Percentiles rank a stretch among this genome's conserved stretches.
phyloP scores from a whole-genome alignment of 2,329 filamentous ascomycete species.

The Colletotrichum sp. region DNA sequence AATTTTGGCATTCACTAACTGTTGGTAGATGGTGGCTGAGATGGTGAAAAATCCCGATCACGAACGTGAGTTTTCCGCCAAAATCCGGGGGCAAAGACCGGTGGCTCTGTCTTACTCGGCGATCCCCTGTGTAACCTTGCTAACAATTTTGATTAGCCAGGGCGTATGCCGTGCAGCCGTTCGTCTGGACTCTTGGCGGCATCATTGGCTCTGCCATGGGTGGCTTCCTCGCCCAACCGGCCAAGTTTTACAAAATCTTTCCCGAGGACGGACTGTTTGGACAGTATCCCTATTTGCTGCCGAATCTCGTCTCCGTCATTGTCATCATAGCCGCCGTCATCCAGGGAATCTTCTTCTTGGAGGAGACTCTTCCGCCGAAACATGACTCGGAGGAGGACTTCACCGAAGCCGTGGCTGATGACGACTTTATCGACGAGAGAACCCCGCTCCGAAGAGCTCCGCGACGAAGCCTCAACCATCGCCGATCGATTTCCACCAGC shows the following conservation, averaged over 20 bases:
- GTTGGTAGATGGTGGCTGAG: conserved; percentile 41
- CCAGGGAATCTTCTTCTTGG: conserved; percentile 67
- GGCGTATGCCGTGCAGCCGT: conserved; percentile 40
- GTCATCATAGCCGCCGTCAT: conserved; percentile 70
- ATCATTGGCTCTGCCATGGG: conserved; percentile 42
- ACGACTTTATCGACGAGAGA: conserved; percentile 30
- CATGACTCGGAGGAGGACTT: conserved; percentile 17
- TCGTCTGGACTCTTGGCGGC: conserved; percentile 41
- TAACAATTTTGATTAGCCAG: conserved; percentile 25
- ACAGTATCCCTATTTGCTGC: conserved; percentile 71
- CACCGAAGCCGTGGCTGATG: conserved; percentile 24
- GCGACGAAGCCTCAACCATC: conserved; percentile 23
- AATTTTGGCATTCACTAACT: not conserved
- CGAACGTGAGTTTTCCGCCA: conserved; percentile 31
- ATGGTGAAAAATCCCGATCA: conserved; percentile 47
- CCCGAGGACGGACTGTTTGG: conserved; percentile 51
- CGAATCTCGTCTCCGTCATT: conserved; percentile 62
- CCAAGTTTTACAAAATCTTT: conserved; percentile 39
- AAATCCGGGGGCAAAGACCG: not conserved
- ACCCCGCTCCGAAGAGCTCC: conserved; percentile 28
- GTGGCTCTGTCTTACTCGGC: not conserved
- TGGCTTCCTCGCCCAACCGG: conserved; percentile 39
- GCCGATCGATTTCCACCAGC: conserved; percentile 22
- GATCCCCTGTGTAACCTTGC: not conserved
- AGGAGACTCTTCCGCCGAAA: conserved; percentile 41